Evolutionary conservation across 345 rosid genomes (phyloP), one percentile per base, ranked within the genome.

Genomic region (Acer saccharum): DNA sequence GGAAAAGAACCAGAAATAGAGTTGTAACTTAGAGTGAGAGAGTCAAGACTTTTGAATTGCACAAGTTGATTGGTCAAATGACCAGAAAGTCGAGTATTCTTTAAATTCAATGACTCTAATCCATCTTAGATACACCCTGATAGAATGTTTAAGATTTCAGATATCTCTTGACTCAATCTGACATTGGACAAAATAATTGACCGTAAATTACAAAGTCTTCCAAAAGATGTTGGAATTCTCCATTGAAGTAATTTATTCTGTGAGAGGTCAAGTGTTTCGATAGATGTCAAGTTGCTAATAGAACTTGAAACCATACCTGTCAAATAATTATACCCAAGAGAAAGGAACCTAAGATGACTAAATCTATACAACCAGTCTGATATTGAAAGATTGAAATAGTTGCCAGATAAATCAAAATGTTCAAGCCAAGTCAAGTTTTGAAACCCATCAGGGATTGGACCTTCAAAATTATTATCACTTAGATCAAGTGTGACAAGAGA

Each of bases 281-380:
- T 67, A 35, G 48, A 78, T 5, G 80, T 70, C 65, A 82, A 35
- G 77, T 78, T 29, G 64, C 60, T 29, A 78, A 41, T 29, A 6
- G 46, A 16, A 69, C 23, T 50, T 7, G 84, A 21, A 7, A 78
- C 29, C 14, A 4, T 7, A 25, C 84, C 81, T 7, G 39, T 6
- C 27, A 81, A 75, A 3, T 3, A 1, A 17, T 69, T 78, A 10
- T 9, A 0, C 0, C 3, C 3, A 41, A 74, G 68, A 25, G 18
- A 12, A 18, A 78, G 69, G 29, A 14, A 4, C 74, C 68, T 41
- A 44, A 81, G 73, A n/a, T 23, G 61, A 0, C 7, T 58, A 1
- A 69, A 50, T 21, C 11, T 20, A 7, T 44, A 69, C 21, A 79
- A 50, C 82, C 78, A 75, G 10, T 63, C 2, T 2, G 78, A 67